Evolutionary conservation across 805 yeast genomes (phyloP).

Genomic region (Candida krabiensis): DNA sequence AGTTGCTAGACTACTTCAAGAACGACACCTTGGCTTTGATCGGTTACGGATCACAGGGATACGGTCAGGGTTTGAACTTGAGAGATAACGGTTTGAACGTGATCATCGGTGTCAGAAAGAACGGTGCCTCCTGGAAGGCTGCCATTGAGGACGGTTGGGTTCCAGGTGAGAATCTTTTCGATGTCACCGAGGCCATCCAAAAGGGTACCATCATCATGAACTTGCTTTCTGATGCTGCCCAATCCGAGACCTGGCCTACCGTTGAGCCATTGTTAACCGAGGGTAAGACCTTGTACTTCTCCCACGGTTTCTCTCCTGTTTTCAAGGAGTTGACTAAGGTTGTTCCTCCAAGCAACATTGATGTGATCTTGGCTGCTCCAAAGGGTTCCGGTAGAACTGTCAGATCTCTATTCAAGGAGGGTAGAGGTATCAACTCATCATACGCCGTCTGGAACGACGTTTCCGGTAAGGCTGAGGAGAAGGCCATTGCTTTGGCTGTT

Average conservation of each 20-base stretch:
- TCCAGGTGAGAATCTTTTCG: constrained; percentile 97
- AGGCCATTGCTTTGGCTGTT: constrained; percentile 96
- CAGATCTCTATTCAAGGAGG: constrained; percentile 98
- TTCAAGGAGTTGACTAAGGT: constrained; percentile 97
- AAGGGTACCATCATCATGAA: constrained; percentile 96
- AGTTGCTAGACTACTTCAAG: constrained; percentile 94
- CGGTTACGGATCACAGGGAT: constrained; percentile 99
- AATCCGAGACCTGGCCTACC: constrained; percentile 93
- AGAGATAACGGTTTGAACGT: constrained; percentile 99
- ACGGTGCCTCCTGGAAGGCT: constrained; percentile 99
- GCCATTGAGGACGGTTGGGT: constrained; percentile 99
- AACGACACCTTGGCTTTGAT: constrained; percentile 95
- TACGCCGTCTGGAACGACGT: constrained; percentile 99
- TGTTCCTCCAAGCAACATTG: constrained; percentile 91
- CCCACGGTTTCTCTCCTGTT: constrained; percentile 99
- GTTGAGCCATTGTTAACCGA: constrained; percentile 90
- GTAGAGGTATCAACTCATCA: constrained; percentile 99
- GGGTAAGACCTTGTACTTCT: constrained; percentile 97
- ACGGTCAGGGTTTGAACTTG: constrained; percentile 99
- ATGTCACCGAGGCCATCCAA: constrained; percentile 87
- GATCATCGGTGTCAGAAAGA: constrained; percentile 96
- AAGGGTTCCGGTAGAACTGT: constrained; percentile 99
- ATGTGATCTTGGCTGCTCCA: constrained; percentile 98
- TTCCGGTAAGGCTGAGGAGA: constrained; percentile 98
- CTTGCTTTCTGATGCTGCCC: constrained; percentile 98